These are phyloP conservation scores for Lathyrus tuberosus DNA, from an alignment of 306 rosid genomes.

Conservation along the genomic window DNA sequence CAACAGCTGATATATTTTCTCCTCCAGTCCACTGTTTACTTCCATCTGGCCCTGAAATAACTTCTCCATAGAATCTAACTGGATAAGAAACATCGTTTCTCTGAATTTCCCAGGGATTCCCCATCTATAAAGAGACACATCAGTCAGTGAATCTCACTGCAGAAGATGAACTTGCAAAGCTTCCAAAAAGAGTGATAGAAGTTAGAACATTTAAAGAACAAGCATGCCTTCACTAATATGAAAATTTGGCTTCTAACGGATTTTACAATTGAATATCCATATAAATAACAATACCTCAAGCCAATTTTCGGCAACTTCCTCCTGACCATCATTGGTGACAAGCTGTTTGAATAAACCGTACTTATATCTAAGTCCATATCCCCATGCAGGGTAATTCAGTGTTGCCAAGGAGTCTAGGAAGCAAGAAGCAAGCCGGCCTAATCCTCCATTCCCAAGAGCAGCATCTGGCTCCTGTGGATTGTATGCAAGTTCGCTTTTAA, in stretches of 20 bases:
- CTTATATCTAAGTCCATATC: conserved; percentile 92
- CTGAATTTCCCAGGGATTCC: conserved; percentile 92
- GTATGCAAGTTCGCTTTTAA: conserved; percentile 16
- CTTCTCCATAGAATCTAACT: conserved; percentile 76
- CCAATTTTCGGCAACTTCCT: conserved; percentile 95
- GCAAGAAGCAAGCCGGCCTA: conserved; percentile 97
- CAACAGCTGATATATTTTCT: conserved; percentile 80
- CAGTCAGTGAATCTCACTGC: conserved; percentile 27
- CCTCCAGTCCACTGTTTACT: conserved; percentile 84
- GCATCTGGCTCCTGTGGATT: conserved; percentile 87
- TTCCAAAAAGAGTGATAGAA: conserved; percentile 12
- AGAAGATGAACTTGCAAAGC: conserved; percentile 28
- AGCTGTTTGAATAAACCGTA: conserved; percentile 89
- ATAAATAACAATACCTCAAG: conserved; percentile 68
- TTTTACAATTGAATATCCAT: conserved; percentile 1
- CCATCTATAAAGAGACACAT: conserved; percentile 61
- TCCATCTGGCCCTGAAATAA: conserved; percentile 68
- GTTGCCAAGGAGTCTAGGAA: conserved; percentile 96
- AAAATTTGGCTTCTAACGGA: conserved; percentile 13
- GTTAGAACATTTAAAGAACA: conserved; percentile 18
- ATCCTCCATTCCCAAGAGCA: conserved; percentile 97
- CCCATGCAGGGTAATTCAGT: conserved; percentile 96
- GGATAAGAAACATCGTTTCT: conserved; percentile 83
- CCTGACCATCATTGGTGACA: conserved; percentile 86
- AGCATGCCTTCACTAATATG: conserved; percentile 26